Base-by-base conservation (phyloP, 106 monocot species). In the Xerophyta viscosa region DNA sequence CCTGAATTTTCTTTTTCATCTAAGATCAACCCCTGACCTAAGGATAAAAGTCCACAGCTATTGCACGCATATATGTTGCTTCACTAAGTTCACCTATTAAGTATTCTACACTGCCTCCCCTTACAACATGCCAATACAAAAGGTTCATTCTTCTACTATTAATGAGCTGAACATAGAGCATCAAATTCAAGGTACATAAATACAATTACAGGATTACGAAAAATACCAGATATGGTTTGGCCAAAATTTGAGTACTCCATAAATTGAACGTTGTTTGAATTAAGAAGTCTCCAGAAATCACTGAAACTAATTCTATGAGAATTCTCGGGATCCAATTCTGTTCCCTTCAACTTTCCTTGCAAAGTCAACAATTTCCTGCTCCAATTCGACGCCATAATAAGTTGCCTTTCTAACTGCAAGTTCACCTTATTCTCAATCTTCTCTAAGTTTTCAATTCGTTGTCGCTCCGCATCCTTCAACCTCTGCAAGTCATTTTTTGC, bases 201-300 rank as follows among this genome's bases (percentile, higher is more conserved):
- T 36, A 11, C 33, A 36, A 11, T 46, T 46, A n/a, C 10, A 28
- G 24, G 15, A 20, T 42, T 20, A 42, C 15, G 18, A 28, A 6
- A 62, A 57, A 48, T 63, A 79, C 84, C 84, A 46, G 79, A 79
- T 36, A 81, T 41, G 19, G 74, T 72, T 60, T 91, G 81, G 22
- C 81, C 90, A 63, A 74, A 81, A 55, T 91, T 80, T 26, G 90
- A 81, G 46, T 91, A 91, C 47, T 91, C 90, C 77, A 85, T 91
- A 44, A 75, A 91, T 36, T 78, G 77, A 17, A 91, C 74, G 69
- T 84, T 85, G 53, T 85, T 85, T 3, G 81, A 85, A 48, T 81
- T 69, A 39, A 91, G 77, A 56, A 91, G 77, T 29, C 66, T 66
- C 71, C 54, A 69, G 49, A 91, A 84, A 19, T 81, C 90, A 69